phyloP scores from a whole-genome alignment of 768 basidiomycete genomes.

The Serendipita indica region DNA sequence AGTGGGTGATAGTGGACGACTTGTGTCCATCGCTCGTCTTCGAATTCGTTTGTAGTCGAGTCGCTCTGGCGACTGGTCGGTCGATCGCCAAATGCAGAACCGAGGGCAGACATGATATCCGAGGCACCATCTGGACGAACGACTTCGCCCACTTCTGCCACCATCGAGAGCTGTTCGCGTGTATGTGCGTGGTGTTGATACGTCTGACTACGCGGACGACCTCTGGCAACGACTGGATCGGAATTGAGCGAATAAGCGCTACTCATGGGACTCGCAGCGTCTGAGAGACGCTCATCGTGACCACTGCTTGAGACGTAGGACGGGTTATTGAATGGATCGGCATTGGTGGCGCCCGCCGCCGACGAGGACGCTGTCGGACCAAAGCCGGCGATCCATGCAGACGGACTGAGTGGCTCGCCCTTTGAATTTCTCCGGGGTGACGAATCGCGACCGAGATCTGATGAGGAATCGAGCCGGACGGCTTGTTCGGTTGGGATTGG shows the following conservation, averaged over 20 bases:
- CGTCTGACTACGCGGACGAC: neutral
- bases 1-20: neutral
- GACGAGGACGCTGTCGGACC: too few species aligned
- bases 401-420: constrained; percentile 2
- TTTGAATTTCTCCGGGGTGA: neutral
- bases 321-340: constrained; percentile 2
- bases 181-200: neutral
- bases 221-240: neutral
- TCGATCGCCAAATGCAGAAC: constrained; percentile 1
- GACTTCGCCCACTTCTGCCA: neutral
- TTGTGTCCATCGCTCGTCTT: neutral
- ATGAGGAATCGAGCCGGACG: neutral
- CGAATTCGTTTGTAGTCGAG: neutral
- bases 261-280: neutral
- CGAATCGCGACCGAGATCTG: neutral
- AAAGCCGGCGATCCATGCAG: constrained; percentile 4
- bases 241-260: neutral
- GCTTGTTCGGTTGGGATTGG: neutral
- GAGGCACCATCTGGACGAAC: neutral
- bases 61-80: neutral
- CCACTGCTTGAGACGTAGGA: neutral
- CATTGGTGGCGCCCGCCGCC: neutral
- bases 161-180: neutral
- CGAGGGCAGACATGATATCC: neutral
- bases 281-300: neutral